Evolutionary conservation across 495 filamentous ascomycete species (phyloP).

Genomic region (Neurospora sp.): DNA sequence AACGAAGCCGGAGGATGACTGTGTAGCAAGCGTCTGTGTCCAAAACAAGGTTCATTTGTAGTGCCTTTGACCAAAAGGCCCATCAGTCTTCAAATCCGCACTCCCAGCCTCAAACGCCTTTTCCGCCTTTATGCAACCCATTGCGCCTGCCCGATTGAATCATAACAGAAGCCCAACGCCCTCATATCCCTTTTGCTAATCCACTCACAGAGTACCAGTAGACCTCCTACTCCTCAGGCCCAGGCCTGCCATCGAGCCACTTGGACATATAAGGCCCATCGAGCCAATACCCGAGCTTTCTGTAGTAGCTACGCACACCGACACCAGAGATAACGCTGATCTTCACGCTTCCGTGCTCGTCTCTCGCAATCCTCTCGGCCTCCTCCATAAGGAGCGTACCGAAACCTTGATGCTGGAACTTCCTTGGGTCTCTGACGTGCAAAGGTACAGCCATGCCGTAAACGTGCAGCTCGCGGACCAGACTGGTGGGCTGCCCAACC

Average conservation of each 20-base stretch:
- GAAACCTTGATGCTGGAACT: slow-evolving; percentile 98
- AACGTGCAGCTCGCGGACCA: slow-evolving; percentile 91
- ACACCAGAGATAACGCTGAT: slow-evolving; percentile 94
- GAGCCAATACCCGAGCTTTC: slow-evolving; percentile 79
- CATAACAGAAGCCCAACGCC: neutral
- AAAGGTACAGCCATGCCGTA: slow-evolving; percentile 94
- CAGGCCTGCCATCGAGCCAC: slow-evolving; percentile 37
- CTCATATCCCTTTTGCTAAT: neutral
- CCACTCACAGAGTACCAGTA: neutral
- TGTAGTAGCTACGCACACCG: slow-evolving; percentile 89
- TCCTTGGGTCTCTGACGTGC: slow-evolving; percentile 83
- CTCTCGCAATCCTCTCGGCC: slow-evolving; percentile 84
- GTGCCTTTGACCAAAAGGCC: neutral
- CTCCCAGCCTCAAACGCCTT: neutral
- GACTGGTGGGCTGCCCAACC: slow-evolving; percentile 72
- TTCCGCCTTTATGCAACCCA: neutral
- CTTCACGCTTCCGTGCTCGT: slow-evolving; percentile 88
- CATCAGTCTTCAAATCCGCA: neutral
- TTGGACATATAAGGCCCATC: slow-evolving; percentile 92
- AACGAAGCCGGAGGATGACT: neutral
- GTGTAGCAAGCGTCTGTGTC: neutral
- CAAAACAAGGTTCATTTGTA: neutral
- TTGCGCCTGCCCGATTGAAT: neutral
- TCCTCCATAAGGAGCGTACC: slow-evolving; percentile 96
- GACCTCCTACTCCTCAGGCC: slow-evolving; percentile 12